Base-by-base conservation (phyloP, 495 filamentous ascomycete genomes). In the Aspergillus nidulans region DNA sequence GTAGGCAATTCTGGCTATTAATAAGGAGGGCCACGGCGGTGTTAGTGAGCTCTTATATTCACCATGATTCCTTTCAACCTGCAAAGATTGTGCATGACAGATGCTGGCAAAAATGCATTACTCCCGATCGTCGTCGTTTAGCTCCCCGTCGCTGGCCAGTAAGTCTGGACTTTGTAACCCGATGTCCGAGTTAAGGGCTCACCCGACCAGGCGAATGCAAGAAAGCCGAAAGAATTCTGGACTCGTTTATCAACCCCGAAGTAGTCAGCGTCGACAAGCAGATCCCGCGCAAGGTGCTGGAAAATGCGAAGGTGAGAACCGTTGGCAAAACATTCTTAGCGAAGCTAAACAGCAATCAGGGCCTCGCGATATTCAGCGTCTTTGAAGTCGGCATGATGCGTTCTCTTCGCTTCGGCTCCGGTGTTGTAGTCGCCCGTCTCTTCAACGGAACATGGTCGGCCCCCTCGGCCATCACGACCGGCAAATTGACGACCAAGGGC, bases 311-410 rank as follows among this genome's bases (percentile, higher is more conserved):
- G 82, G 89, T 91, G 70, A 49, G 74, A 61, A 2, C 2, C 6
- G 13, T 46, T 36, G n/a, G 28, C 24, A 7, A 36, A 25, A 16
- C 12, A 13, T 18, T 20, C 30, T 4, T 1, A 3, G n/a, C 8
- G 1, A 5, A 36, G 8, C 10, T 13, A 21, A 49, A 49, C 46
- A 8, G 6, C 2, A 7, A 19, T n/a, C 26, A 95, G 90, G 92
- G 92, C 60, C 83, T 97, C 46, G 94, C 89, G 6, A 86, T 97
- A 50, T 81, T 96, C 62, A 95, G 92, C 3, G 88, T 96, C 42
- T 75, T 94, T 66, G 94, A 95, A 76, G 87, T 86, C 53, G 94
- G 91, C 24, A 95, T 97, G 71, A 78, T 97, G 47, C 90, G 91
- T 24, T 91, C 90, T 6, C 85, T 78, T 38, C 85, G 92, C 44